Evolutionary conservation across 805 yeast genomes (phyloP).

Genomic region (Metschnikowia continentalis): DNA sequence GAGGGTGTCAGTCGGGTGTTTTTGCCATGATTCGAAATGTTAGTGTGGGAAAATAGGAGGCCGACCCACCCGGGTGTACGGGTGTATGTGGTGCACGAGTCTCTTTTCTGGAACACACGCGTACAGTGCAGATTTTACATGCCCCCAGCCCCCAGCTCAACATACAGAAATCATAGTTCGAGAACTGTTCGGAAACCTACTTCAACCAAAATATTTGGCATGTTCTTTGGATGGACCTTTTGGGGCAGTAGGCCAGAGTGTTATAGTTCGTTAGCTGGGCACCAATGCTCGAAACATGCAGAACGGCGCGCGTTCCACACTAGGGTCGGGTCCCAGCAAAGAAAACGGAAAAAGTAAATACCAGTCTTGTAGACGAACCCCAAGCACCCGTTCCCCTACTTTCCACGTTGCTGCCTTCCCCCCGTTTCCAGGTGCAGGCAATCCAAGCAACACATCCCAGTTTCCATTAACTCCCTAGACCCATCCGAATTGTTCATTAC

Average conservation of each 20-base stretch:
- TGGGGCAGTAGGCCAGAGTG: too few species aligned
- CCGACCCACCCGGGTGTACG: background rate
- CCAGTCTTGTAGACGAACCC: background rate
- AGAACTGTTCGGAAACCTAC: too few species aligned
- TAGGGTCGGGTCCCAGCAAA: background rate
- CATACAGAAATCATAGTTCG: too few species aligned
- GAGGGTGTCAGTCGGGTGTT: constrained; percentile 60
- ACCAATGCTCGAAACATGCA: background rate
- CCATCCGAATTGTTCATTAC: too few species aligned
- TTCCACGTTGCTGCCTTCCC: background rate
- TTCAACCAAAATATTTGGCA: too few species aligned
- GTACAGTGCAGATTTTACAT: too few species aligned
- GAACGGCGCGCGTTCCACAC: constrained; percentile 5
- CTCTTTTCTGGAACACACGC: too few species aligned
- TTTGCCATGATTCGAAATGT: constrained; percentile 41
- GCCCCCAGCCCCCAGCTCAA: too few species aligned
- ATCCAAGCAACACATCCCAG: background rate
- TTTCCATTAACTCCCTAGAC: too few species aligned
- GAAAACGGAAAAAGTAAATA: constrained; percentile 3
- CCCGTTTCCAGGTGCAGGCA: background rate
- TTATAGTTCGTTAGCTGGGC: too few species aligned
- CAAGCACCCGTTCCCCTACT: background rate
- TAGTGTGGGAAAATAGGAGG: background rate
- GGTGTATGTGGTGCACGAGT: too few species aligned
- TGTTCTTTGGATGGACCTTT: too few species aligned